A percentile compares a stretch with the other conserved stretches of the same genome.
These are phyloP conservation scores for Candida anutae DNA, from an alignment of 1,139 yeast species.

Conservation along the genomic window DNA sequence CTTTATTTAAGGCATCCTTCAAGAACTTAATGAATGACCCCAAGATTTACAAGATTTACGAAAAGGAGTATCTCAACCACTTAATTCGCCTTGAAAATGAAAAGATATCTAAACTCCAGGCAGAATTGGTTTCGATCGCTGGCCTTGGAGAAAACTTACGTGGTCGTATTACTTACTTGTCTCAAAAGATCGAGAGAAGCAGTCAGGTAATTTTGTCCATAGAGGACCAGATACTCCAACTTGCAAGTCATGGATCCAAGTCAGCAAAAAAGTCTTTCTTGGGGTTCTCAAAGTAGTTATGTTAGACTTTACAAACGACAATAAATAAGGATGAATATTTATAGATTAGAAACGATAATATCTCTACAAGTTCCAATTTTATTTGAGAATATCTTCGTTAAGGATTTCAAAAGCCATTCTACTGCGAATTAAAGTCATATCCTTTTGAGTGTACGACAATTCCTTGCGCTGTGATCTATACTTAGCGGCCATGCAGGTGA, in stretches of 20 bases:
- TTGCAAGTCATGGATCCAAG: conserved; percentile 6
- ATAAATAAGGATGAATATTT: too few species aligned
- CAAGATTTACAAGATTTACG: conserved; percentile 53
- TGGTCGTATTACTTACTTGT: conserved; percentile 56
- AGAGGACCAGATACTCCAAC: conserved; percentile 21
- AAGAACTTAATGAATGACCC: conserved; percentile 50
- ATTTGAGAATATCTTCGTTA: conserved; percentile 11
- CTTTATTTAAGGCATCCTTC: conserved; percentile 79
- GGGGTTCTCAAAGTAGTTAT: conserved; percentile 3
- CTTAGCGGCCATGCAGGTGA: conserved; percentile 73
- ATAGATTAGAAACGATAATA: too few species aligned
- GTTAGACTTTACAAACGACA: too few species aligned
- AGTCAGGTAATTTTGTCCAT: conserved; percentile 40
- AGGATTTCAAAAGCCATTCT: conserved; percentile 57
- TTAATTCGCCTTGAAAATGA: conserved; percentile 54
- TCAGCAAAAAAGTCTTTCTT: conserved; percentile 6
- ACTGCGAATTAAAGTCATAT: conserved; percentile 62
- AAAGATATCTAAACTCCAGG: conserved; percentile 59
- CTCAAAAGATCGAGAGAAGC: conserved; percentile 54
- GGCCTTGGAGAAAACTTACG: conserved; percentile 45
- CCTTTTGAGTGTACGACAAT: conserved; percentile 55
- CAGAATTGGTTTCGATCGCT: conserved; percentile 57
- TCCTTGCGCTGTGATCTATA: conserved; percentile 43
- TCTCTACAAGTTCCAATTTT: too few species aligned
- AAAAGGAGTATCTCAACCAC: conserved; percentile 49